Conservation (phyloP, 495 filamentous ascomycete genomes). For the Hyaloscypha hepaticicola region DNA sequence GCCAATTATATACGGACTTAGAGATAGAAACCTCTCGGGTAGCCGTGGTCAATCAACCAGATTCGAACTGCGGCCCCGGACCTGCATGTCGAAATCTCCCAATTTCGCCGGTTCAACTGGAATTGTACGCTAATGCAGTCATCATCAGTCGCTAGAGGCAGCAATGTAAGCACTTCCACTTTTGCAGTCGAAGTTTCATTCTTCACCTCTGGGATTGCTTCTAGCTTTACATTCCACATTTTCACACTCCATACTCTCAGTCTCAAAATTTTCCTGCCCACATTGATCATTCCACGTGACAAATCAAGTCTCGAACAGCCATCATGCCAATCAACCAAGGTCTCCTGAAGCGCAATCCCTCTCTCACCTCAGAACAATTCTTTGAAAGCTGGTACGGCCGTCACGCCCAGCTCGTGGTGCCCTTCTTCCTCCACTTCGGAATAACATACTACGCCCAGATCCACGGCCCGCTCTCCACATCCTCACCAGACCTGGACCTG, state of each 20-base stretch:
- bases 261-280: not conserved
- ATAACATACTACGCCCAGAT: conserved; percentile 19
- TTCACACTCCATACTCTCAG: not conserved
- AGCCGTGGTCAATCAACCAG: too few species aligned
- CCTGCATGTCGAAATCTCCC: too few species aligned
- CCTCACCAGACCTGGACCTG: conserved; percentile 2
- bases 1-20: too few species aligned
- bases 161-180: not conserved
- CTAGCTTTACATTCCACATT: too few species aligned
- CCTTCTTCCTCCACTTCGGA: conserved; percentile 18
- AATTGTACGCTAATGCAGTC: not conserved
- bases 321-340: conserved; percentile 20
- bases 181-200: not conserved
- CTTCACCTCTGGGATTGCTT: not conserved
- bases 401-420: conserved; percentile 20
- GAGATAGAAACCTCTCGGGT: too few species aligned
- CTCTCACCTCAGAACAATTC: conserved; percentile 23
- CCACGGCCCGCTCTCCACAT: conserved; percentile 13
- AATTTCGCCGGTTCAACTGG: too few species aligned
- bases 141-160: not conserved
- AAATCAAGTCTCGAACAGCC: not conserved
- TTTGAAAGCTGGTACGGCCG: conserved; percentile 17
- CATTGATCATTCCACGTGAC: not conserved
- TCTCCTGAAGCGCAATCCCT: conserved; percentile 24
- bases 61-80: too few species aligned